Conservation (phyloP, 1,139 yeast species). For the Candida freyschussii region DNA sequence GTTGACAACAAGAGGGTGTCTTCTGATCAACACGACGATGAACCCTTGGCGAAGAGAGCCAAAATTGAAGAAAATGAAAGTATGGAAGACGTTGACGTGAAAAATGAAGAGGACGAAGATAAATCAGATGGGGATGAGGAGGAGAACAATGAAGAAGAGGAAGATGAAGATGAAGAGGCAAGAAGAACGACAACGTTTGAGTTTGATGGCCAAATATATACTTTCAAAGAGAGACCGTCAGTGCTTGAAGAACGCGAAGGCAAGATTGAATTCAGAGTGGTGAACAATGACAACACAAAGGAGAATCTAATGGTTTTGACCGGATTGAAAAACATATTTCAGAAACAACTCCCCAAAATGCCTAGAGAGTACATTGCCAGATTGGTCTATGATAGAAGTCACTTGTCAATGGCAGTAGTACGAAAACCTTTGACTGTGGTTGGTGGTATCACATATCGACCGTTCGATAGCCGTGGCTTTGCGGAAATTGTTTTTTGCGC, state of each 20-base stretch:
- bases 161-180: constrained; percentile 31
- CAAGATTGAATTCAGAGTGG: constrained; percentile 89
- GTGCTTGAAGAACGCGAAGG: constrained; percentile 91
- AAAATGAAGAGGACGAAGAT: constrained; percentile 25
- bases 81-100: constrained; percentile 25
- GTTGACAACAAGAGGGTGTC: too few relatives aligned
- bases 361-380: constrained; percentile 95
- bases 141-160: constrained; percentile 17
- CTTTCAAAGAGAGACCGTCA: constrained; percentile 88
- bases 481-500: constrained; percentile 99
- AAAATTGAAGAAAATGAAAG: constrained; percentile 25
- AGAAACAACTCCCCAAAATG: constrained; percentile 97
- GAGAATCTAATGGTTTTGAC: constrained; percentile 90
- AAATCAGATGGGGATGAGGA: constrained; percentile 22
- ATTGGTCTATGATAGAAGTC: constrained; percentile 89
- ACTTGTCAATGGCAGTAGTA: constrained; percentile 92
- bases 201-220: constrained; percentile 77
- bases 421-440: constrained; percentile 91
- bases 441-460: constrained; percentile 96
- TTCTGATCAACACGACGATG: constrained; percentile 35
- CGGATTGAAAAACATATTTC: constrained; percentile 92
- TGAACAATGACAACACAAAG: constrained; percentile 83
- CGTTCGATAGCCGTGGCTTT: constrained; percentile 83
- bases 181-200: constrained; percentile 48
- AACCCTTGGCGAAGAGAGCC: constrained; percentile 34